Percentiles rank a stretch among this genome's conserved stretches.
Evolutionary conservation across 257 asterid species (phyloP).

Genomic region (Solanum virginianum): DNA sequence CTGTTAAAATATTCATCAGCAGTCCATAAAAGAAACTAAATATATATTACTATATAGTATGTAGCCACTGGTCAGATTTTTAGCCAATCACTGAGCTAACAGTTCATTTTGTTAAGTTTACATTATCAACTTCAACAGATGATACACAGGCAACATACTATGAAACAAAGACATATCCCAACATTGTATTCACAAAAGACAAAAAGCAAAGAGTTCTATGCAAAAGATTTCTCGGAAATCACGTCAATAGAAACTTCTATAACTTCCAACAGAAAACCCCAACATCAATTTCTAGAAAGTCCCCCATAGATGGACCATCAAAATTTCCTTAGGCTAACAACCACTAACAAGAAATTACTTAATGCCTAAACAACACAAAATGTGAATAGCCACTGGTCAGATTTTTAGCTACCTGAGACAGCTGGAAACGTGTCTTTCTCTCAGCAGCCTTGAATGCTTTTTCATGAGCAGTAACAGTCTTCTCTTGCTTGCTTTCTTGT

Average conservation of each 20-base stretch:
- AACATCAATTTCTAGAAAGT: neutral
- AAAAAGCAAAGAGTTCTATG: neutral
- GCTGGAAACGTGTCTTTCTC: constrained; percentile 80
- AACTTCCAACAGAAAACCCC: neutral
- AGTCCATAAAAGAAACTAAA: neutral
- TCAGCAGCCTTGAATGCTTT: constrained; percentile 98
- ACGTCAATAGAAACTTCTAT: neutral
- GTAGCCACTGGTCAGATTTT: too few species aligned
- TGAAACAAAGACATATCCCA: neutral
- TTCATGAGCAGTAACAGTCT: constrained; percentile 84
- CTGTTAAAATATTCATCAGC: neutral
- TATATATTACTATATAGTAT: neutral
- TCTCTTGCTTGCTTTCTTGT: constrained; percentile 95
- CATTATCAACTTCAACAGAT: neutral
- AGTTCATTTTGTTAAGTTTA: neutral
- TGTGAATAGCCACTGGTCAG: constrained; percentile 8
- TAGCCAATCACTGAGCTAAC: neutral
- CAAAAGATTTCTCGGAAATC: neutral
- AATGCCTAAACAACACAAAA: neutral
- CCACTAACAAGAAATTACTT: neutral
- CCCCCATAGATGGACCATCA: neutral
- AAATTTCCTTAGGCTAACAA: neutral
- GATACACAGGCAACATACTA: neutral
- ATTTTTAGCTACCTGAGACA: constrained; percentile 60
- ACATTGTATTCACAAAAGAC: neutral